A percentile compares a stretch with the other conserved stretches of the same genome.
Conservation (phyloP, 441 rosid genomes). For the Syzygium malaccense region DNA sequence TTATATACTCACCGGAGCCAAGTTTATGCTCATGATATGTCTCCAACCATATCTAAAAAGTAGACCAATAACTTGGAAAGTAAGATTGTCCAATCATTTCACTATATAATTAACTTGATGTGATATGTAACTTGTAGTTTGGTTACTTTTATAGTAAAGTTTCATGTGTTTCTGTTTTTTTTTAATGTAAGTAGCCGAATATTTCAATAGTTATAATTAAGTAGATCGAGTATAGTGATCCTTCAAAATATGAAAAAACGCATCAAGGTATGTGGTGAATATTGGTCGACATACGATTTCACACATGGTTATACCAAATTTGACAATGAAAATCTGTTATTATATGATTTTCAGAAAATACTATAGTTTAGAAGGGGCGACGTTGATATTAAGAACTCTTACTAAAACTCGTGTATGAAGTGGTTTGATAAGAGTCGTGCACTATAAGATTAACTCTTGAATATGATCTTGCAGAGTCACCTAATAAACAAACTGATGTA, state of each 20-base stretch:
- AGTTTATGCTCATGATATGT: not conserved
- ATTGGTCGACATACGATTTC: accelerated
- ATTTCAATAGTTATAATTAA: not conserved
- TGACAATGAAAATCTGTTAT: not conserved
- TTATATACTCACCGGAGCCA: not conserved
- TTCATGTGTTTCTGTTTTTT: not conserved
- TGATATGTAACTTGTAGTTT: not conserved
- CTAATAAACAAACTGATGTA: not conserved
- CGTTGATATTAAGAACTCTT: not conserved
- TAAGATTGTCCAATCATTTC: not conserved
- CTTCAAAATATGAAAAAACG: not conserved
- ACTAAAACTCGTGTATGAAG: not conserved
- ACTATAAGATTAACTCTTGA: not conserved
- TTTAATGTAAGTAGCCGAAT: not conserved
- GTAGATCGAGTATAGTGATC: not conserved
- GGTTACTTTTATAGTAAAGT: not conserved
- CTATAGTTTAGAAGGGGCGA: accelerated
- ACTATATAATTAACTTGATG: not conserved
- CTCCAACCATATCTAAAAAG: not conserved
- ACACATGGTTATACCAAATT: not conserved
- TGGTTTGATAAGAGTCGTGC: not conserved
- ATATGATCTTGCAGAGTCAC: not conserved
- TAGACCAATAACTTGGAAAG: not conserved
- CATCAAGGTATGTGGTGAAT: not conserved
- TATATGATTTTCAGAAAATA: not conserved